phyloP scores from a whole-genome alignment of 441 rosid genomes.

The Pelargonium fulgidum region DNA sequence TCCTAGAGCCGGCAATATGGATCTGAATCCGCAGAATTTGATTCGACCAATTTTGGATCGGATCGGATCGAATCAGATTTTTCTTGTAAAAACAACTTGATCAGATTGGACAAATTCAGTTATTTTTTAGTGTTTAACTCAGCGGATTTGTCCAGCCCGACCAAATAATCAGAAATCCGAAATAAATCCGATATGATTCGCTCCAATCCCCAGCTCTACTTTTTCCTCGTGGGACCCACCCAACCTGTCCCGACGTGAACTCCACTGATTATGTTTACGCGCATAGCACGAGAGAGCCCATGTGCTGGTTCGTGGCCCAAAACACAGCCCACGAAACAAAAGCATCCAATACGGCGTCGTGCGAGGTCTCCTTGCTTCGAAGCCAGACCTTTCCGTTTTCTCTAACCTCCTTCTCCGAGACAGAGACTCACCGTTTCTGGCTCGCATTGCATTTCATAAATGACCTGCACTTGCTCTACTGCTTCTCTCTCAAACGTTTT shows the following conservation, averaged over 20 bases:
- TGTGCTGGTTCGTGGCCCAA: neutral
- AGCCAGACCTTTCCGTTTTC: neutral
- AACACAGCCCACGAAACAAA: neutral
- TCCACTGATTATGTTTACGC: neutral
- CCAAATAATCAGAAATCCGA: neutral
- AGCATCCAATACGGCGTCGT: constrained; percentile 1
- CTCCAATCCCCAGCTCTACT: neutral
- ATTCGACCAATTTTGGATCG: too few species aligned
- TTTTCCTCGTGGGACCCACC: constrained; percentile 1
- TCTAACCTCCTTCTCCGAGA: neutral
- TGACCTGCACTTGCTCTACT: neutral
- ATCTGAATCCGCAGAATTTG: too few species aligned
- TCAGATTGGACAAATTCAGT: too few species aligned
- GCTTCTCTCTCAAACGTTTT: neutral
- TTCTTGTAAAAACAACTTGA: too few species aligned
- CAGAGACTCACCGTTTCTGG: neutral
- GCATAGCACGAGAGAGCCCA: neutral
- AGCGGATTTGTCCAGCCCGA: too few species aligned
- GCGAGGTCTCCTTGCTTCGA: neutral
- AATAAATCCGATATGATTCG: neutral
- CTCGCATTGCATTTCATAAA: neutral
- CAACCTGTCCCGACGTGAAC: constrained; percentile 5
- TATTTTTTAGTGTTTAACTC: too few species aligned
- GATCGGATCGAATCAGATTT: too few species aligned
- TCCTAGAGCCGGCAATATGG: too few species aligned